Evolutionary conservation across 495 filamentous ascomycete species (phyloP), one percentile per base, ranked within the genome.

Genomic region (Mytilinidion resinicola): DNA sequence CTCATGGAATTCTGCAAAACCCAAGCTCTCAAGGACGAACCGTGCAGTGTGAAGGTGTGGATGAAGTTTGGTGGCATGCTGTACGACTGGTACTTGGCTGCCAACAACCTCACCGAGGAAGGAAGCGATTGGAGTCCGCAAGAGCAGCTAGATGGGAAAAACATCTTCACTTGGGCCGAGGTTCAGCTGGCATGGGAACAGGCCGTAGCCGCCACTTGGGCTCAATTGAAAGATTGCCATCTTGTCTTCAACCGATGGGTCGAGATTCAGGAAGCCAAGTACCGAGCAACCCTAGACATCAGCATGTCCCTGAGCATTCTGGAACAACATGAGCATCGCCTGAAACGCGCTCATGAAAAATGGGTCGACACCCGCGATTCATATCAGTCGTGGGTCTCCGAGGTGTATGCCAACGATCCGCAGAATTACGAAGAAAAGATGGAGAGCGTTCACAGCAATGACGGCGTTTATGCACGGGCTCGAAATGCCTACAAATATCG

Each of bases 61-160:
- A 77, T 84, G 55, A 80, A 86, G 17, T 96, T 96, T 72, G 91
- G 87, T 59, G 85, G 95, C 63, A 96, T 86, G 78, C 81, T 96
- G 59, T 82, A 87, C 66, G 84, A 84, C 17, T 80, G 95, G 8
- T 87, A 90, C 63, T 79, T 73, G 30, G 69, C 76, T 34, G 74
- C 82, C 30, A 79, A 82, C 67, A 57, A 61, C 15, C 56, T 35
- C n/a, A 57, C 33, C 34, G 38, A 44, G 14, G 73, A 39, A 75
- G 82, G 67, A 35, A 73, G 73, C 34, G 25, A 30, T 30, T 93
- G 89, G 87, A 74, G 84, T 9, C 82, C 85, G 51, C 90, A 95
- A 52, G 90, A 96, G 57, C 83, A 82, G 62, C 68, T 82, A 53
- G 65, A 88, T 35, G 89, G 88, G 47, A 80, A 80, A 49, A 88